Conservation (phyloP, 352 stramenopile species). For the Phytophthora hybrid region DNA sequence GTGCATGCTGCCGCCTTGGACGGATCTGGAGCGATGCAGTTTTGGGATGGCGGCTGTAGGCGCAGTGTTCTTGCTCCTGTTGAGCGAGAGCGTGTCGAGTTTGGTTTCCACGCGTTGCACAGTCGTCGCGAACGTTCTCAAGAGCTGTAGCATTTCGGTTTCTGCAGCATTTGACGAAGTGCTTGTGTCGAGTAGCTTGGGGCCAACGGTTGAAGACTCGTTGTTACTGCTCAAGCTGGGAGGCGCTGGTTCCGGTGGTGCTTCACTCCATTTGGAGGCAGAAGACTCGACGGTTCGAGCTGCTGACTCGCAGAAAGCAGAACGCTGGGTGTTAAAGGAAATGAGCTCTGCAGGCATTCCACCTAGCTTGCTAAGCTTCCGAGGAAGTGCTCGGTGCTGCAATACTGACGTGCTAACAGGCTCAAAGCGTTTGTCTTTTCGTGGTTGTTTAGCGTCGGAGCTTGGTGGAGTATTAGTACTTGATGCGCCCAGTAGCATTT, state of each 20-base stretch:
- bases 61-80: background rate
- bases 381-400: background rate
- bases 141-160: background rate
- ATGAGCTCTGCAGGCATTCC: background rate
- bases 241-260: background rate
- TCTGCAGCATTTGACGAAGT: background rate
- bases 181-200: background rate
- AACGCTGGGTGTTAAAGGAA: background rate
- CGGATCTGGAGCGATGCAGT: background rate
- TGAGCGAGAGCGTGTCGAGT: background rate
- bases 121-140: background rate
- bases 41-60: background rate
- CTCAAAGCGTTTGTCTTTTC: background rate
- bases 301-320: background rate
- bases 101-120: background rate
- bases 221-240: background rate
- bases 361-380: background rate
- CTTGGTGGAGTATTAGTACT: background rate
- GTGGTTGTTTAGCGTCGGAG: background rate
- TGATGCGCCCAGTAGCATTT: background rate
- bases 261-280: background rate
- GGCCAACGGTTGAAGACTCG: background rate
- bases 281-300: background rate
- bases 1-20: background rate
- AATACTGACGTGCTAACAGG: background rate